These are phyloP conservation scores for Yamadazyma triangularis DNA, from an alignment of 1,139 yeast genomes.

Conservation along the genomic window DNA sequence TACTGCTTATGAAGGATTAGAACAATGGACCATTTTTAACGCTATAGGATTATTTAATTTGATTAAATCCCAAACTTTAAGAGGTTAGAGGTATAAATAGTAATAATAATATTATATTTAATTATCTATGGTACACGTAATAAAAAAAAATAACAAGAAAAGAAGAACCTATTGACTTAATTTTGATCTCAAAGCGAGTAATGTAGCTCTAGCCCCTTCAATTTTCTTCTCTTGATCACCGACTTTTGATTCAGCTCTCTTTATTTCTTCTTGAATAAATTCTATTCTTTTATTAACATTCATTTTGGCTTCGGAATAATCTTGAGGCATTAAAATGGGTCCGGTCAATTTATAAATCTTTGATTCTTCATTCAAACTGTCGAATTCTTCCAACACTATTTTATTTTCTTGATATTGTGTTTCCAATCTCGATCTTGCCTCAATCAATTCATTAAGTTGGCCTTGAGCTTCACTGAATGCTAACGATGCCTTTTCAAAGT, in stretches of 20 bases:
- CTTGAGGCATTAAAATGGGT: conserved; percentile 88
- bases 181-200: conserved; percentile 40
- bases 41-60: conserved; percentile 64
- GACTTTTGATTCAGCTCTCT: conserved; percentile 59
- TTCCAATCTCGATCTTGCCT: conserved; percentile 65
- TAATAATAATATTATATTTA: no score
- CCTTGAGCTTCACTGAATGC: conserved; percentile 34
- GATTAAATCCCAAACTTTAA: conserved; percentile 60
- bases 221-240: conserved; percentile 46
- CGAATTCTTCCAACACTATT: conserved; percentile 83
- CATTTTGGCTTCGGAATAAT: conserved; percentile 68
- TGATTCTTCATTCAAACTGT: conserved; percentile 50
- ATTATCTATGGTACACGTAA: no score
- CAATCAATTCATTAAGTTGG: conserved; percentile 42
- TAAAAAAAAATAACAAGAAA: no score
- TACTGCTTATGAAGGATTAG: conserved; percentile 53
- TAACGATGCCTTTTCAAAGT: conserved; percentile 39
- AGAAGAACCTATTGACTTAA: no score
- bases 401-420: conserved; percentile 87
- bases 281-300: conserved; percentile 88
- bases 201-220: conserved; percentile 45
- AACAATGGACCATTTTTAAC: conserved; percentile 75
- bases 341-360: conserved; percentile 88
- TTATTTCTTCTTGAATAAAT: conserved; percentile 75
- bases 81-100: no score